Conservation (phyloP, 2,329 filamentous ascomycete genomes). For the Akanthomyces dipterigenus region DNA sequence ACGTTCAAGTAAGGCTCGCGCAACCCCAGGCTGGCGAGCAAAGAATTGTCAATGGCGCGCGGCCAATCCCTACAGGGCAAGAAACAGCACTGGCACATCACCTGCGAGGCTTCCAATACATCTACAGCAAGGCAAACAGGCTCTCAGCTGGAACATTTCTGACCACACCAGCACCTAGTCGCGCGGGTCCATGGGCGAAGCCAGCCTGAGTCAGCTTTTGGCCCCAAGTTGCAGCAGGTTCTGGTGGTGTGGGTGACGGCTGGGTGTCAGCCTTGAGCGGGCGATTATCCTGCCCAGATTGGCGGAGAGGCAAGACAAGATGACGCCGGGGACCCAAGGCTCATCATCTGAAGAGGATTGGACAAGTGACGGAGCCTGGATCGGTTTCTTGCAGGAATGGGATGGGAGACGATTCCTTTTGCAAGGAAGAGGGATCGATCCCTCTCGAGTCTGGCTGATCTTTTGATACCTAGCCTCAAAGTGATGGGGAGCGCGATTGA, state of each 20-base stretch:
- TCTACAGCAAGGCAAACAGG: neutral
- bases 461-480: neutral
- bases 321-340: neutral
- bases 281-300: neutral
- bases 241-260: neutral
- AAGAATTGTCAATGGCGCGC: neutral
- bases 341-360: neutral
- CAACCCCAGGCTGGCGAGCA: neutral
- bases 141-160: conserved; percentile 1
- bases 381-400: neutral
- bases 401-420: neutral
- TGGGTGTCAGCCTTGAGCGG: conserved; percentile 3
- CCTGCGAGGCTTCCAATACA: neutral
- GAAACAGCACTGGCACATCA: neutral
- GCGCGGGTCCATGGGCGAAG: neutral
- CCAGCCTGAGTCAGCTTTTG: conserved; percentile 9
- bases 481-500: neutral
- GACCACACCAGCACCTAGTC: neutral
- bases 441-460: neutral
- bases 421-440: neutral
- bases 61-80: neutral
- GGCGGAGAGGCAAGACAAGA: neutral
- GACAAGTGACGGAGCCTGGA: neutral
- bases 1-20: neutral
- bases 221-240: neutral